Base-by-base conservation (phyloP, 2,329 filamentous ascomycete species). In the Cryphonectria carpinicola region DNA sequence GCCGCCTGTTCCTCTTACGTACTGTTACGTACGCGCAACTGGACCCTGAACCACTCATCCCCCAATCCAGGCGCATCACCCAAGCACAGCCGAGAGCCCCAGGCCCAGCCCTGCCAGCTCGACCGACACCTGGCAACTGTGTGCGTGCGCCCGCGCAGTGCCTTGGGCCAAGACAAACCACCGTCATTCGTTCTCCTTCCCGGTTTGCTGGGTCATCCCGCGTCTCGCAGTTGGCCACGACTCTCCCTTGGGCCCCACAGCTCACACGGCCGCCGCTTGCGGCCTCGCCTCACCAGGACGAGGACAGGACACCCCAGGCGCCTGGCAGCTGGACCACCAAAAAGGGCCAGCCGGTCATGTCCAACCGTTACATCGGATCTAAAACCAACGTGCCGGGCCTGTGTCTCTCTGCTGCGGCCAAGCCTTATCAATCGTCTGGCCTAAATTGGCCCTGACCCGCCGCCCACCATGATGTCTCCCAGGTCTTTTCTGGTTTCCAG, bases 401-500 rank as follows among this genome's bases (percentile, higher is more conserved):
- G 52, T 39, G 19, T 66, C n/a, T 39, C 37, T 37, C 54, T 63
- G n/a, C 19, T 32, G 22, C n/a, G 43, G 69, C 72, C 69, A 72
- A 71, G 73, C 56, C 60, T 71, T 67, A 39, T 70, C 69, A 70
- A 76, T 72, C 5, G 41, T 68, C 22, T 22, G 46, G 66, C 56
- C 66, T 63, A 62, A 64, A 68, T 54, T 68, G 54, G 62, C 41
- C 43, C 49, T 67, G 58, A 46, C 32, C 60, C 46, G 66, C 58
- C 46, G 66, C 58, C 46, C 75, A 79, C 72, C 41, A 81, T 82
- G 79, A 80, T 82, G 77, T 80, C 79, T 71, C 79, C 81, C 70
- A 80, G 80, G 67, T 81, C 80, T 61, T 81, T 80, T 76, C 78
- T 83, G 72, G 79, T 80, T 67, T 77, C 79, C 66, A 77, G 78